Conservation (phyloP, 305 asterid genomes). For the Solanum hybrid region DNA sequence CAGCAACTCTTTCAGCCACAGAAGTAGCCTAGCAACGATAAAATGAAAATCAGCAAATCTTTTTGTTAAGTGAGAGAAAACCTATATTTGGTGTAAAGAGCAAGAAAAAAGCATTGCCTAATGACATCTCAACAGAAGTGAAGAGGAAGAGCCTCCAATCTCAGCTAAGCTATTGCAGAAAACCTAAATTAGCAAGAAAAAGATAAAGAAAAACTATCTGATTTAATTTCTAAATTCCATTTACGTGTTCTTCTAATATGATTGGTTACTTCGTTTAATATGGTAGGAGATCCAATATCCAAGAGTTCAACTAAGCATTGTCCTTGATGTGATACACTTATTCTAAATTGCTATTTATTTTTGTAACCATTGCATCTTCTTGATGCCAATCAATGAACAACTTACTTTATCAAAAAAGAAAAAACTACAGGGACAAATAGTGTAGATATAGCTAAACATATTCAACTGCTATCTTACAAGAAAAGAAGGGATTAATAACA, state of each 20-base stretch:
- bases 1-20: conserved; percentile 48
- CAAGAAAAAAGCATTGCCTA: neutral
- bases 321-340: neutral
- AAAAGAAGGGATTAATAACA: neutral
- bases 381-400: neutral
- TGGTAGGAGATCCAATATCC: neutral
- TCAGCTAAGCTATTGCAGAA: neutral
- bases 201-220: neutral
- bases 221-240: neutral
- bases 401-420: neutral
- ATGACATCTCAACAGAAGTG: neutral
- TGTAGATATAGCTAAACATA: neutral
- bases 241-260: neutral
- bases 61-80: neutral
- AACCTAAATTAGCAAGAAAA: neutral
- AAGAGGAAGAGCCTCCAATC: neutral
- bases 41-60: conserved; percentile 8
- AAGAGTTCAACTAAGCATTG: neutral
- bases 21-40: conserved; percentile 59
- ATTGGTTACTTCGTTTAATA: neutral
- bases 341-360: neutral
- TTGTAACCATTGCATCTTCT: neutral
- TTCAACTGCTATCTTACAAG: neutral
- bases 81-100: neutral
- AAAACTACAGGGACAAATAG: neutral